phyloP scores from a whole-genome alignment of 1,284 basidiomycete species.

The Filobasidium uniguttulatum region DNA sequence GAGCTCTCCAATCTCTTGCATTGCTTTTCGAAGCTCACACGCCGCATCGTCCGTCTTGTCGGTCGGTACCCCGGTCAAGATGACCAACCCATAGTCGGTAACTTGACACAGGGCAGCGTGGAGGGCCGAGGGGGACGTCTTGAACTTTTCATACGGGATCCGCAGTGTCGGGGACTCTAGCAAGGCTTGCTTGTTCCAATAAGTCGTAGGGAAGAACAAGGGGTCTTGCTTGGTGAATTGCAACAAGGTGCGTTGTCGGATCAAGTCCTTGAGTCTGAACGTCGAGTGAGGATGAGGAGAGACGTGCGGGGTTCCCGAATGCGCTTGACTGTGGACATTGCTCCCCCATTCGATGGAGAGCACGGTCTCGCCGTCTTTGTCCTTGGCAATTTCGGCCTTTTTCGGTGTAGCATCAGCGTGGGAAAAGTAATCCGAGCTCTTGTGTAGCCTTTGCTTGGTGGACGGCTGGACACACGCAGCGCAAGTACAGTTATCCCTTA shows the following conservation, averaged over 20 bases:
- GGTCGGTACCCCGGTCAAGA: conserved; percentile 47
- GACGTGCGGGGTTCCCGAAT: neutral
- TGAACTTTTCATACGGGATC: conserved; percentile 12
- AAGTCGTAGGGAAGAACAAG: conserved; percentile 12
- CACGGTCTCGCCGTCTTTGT: conserved; percentile 2
- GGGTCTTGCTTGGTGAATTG: conserved; percentile 4
- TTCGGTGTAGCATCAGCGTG: conserved; percentile 36
- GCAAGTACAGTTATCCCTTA: conserved; percentile 49
- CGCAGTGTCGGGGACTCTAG: conserved; percentile 15
- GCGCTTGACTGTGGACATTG: neutral
- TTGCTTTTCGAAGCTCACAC: conserved; percentile 54
- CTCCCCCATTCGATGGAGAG: conserved; percentile 14
- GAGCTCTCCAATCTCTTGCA: conserved; percentile 56
- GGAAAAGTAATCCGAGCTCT: conserved; percentile 41
- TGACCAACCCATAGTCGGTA: conserved; percentile 41
- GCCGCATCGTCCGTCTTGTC: conserved; percentile 43
- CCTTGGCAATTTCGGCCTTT: neutral
- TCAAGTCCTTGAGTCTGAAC: neutral
- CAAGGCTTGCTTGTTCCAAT: neutral
- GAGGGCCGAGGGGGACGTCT: conserved; percentile 15
- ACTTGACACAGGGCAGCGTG: conserved; percentile 34
- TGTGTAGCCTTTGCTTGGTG: conserved; percentile 65
- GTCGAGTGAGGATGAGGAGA: conserved; percentile 3
- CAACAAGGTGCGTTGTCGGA: neutral
- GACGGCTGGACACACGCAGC: conserved; percentile 52